Percentiles rank a stretch among this genome's conserved stretches.
Conservation (phyloP, 345 rosid genomes). For the Turritis glabra region DNA sequence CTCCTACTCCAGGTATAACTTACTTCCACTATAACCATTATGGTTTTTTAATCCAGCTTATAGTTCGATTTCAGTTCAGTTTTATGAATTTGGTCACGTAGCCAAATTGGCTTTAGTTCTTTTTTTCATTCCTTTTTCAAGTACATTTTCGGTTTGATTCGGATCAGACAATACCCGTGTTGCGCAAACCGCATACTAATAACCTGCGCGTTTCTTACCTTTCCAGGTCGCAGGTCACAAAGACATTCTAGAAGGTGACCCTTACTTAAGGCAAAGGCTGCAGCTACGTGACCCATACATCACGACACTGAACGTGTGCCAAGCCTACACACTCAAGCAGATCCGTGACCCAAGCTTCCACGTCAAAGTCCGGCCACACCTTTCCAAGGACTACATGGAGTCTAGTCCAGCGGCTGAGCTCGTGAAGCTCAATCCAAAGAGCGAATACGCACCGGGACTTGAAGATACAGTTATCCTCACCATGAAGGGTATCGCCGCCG, state of each 20-base stretch:
- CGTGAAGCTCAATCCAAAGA: slow-evolving; percentile 44
- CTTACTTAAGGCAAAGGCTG: slow-evolving; percentile 91
- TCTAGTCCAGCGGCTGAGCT: slow-evolving; percentile 72
- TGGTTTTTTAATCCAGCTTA: too few species aligned
- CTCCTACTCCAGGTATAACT: slow-evolving; percentile 83
- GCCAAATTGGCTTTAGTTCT: too few species aligned
- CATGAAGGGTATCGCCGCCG: slow-evolving; percentile 98
- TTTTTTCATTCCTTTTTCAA: too few species aligned
- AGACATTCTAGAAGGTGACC: slow-evolving; percentile 95
- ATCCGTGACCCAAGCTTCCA: slow-evolving; percentile 82
- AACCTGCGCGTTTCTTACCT: not conserved
- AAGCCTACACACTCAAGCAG: slow-evolving; percentile 85
- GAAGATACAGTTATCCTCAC: slow-evolving; percentile 95
- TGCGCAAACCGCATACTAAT: too few species aligned
- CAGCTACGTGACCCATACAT: slow-evolving; percentile 90
- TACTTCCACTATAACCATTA: too few species aligned
- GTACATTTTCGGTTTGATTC: too few species aligned
- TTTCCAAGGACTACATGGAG: slow-evolving; percentile 70
- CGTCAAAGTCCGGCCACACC: slow-evolving; percentile 68
- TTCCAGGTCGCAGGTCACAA: slow-evolving; percentile 74
- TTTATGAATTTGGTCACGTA: too few species aligned
- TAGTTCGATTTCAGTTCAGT: too few species aligned
- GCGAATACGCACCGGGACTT: slow-evolving; percentile 65
- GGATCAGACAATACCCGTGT: too few species aligned
- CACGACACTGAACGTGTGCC: slow-evolving; percentile 86